Evolutionary conservation across 2,329 filamentous ascomycete genomes (phyloP), one percentile per base, ranked within the genome.

Genomic region (Aspergillus jensenii): DNA sequence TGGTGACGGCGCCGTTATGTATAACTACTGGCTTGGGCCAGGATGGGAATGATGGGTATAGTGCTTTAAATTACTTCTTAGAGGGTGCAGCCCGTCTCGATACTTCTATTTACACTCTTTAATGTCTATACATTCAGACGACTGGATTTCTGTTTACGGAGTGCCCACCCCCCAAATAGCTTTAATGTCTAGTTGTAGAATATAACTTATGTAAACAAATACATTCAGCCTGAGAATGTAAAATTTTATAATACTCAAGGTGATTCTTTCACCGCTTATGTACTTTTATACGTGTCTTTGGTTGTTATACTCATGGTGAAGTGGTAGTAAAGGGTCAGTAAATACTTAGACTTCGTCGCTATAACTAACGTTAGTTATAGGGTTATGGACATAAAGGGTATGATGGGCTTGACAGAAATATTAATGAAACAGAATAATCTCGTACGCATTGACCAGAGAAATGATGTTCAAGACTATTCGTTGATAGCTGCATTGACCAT

Each of bases 51-150:
- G 27, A 45, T 44, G 33, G 27, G 17, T 25, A 41, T 52, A 14
- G 37, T 40, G 37, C 37, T 51, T 14, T 46, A 9, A 17, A 9
- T 43, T 56, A 25, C 27, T 44, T 45, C 25, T 52, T 2, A 17
- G n/a, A n/a, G 45, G 39, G 23, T 51, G 44, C 4, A 37, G 9
- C 17, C 21, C 19, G 41, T n/a, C 45, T 44, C 46, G 31, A 44
- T 44, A 39, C 19, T 51, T 50, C 14, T 44, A 51, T 37, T 46
- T 46, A 46, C 49, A 48, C 33, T 53, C 27, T 57, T 57, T 53
- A 57, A 47, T 57, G 43, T 43, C 49, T 39, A 41, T 56, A 45
- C 31, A 12, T 40, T 49, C 23, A 39, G 25, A 33, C 6, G 53
- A 37, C 15, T 23, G n/a, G 27, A 41, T 41, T 21, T 44, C 37